These are phyloP conservation scores for Thermomyces lanuginosus DNA, from an alignment of 2,329 filamentous ascomycete species.

Conservation along the genomic window DNA sequence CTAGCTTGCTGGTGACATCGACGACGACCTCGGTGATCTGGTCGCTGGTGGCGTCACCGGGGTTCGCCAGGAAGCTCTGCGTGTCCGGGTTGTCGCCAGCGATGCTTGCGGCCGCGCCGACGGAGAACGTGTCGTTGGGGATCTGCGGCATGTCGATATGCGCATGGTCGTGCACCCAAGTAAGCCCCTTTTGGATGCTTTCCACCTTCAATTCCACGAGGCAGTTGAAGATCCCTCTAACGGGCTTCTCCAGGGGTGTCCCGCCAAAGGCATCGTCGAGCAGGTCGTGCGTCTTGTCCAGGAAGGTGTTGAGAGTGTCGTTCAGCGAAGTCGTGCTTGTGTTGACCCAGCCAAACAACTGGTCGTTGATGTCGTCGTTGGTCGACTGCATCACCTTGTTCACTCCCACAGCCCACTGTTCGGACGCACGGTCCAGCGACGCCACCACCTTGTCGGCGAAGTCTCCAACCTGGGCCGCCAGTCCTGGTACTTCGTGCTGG, in stretches of 20 bases:
- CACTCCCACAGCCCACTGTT: conserved; percentile 58
- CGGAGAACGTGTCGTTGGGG: conserved; percentile 64
- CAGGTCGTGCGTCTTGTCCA: conserved; percentile 56
- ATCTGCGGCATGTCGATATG: conserved; percentile 67
- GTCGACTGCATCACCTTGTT: conserved; percentile 53
- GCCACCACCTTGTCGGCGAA: conserved; percentile 65
- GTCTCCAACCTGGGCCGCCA: conserved; percentile 56
- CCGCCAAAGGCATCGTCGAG: conserved; percentile 66
- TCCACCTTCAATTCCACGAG: conserved; percentile 78
- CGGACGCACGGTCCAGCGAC: conserved; percentile 57
- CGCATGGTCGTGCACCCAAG: conserved; percentile 80
- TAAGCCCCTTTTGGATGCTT: conserved; percentile 71
- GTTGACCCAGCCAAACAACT: conserved; percentile 75
- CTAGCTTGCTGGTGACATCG: conserved; percentile 51
- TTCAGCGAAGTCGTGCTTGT: conserved; percentile 73
- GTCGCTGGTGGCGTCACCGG: conserved; percentile 57
- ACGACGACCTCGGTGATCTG: conserved; percentile 63
- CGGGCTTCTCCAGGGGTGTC: conserved; percentile 62
- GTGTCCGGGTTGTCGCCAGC: too few relatives aligned
- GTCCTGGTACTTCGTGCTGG: conserved; percentile 56
- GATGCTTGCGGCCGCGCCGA: conserved; percentile 49
- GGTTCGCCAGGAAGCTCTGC: conserved; percentile 67
- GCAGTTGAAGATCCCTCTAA: conserved; percentile 67
- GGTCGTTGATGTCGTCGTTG: conserved; percentile 60
- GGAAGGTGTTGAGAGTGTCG: conserved; percentile 66